These are phyloP conservation scores for Pichia scutulata DNA, from an alignment of 805 yeast species.

Conservation along the genomic window DNA sequence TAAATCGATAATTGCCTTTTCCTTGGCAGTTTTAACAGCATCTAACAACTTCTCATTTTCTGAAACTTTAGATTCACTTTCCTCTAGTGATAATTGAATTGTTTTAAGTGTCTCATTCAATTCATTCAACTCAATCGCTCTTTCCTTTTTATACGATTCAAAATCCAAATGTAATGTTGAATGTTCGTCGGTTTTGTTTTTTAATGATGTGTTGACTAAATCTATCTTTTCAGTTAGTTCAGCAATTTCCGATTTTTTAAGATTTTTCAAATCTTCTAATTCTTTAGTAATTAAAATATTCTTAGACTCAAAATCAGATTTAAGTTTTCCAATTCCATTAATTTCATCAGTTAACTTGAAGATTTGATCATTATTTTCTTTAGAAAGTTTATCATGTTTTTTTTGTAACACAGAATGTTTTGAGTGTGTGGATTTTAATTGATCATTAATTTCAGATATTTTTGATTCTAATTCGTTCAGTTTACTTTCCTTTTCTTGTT, in stretches of 20 bases:
- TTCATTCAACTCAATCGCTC: not conserved
- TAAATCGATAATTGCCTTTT: not conserved
- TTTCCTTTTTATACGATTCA: not conserved
- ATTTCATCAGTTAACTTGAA: not conserved
- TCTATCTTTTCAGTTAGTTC: not conserved
- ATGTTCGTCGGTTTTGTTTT: conserved; percentile 1
- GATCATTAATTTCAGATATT: not conserved
- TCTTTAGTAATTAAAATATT: not conserved
- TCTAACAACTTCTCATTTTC: not conserved
- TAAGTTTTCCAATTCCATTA: not conserved
- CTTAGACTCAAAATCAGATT: not conserved
- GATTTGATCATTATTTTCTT: not conserved
- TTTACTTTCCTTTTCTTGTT: conserved; percentile 12
- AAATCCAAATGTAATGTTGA: not conserved
- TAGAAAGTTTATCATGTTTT: not conserved
- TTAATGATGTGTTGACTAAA: not conserved
- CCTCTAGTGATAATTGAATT: not conserved
- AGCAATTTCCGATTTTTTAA: not conserved
- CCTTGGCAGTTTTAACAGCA: not conserved
- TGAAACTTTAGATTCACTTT: not conserved
- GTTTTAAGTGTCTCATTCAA: not conserved
- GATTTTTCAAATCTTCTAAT: not conserved
- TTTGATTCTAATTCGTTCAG: not conserved
- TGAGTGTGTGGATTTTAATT: conserved; percentile 11
- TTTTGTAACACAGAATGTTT: conserved; percentile 63